Conservation (phyloP, 2,329 filamentous ascomycete species). For the Venturia effusa region DNA sequence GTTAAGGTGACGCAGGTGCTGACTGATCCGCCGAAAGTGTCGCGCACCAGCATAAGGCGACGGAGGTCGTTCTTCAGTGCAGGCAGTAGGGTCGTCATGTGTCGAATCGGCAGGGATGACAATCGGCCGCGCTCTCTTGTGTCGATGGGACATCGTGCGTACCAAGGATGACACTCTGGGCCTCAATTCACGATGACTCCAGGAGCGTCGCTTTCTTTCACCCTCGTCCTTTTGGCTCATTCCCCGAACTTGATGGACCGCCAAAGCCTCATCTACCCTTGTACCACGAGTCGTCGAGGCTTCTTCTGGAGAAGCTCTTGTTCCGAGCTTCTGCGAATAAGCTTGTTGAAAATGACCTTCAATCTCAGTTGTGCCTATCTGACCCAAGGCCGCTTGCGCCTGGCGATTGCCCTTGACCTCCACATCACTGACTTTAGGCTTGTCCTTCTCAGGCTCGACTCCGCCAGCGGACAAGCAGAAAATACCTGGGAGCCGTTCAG, state of each 20-base stretch:
- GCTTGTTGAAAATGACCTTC: neutral
- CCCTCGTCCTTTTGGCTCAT: neutral
- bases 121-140: neutral
- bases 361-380: neutral
- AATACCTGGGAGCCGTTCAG: neutral
- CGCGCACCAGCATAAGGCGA: neutral
- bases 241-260: neutral
- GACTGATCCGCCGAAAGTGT: neutral
- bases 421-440: neutral
- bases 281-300: neutral
- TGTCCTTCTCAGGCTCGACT: neutral
- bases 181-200: neutral
- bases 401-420: neutral
- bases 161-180: neutral
- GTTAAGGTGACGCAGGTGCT: neutral
- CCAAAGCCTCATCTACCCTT: neutral
- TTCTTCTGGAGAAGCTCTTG: neutral
- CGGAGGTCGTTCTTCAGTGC: neutral
- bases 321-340: neutral
- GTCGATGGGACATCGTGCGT: neutral
- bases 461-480: neutral
- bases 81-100: neutral
- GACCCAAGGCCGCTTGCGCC: neutral
- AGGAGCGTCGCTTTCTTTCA: neutral
- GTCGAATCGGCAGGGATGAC: neutral